These are phyloP conservation scores for Triticum dicoccoides DNA, from an alignment of 176 grass and related monocot species.

Conservation along the genomic window DNA sequence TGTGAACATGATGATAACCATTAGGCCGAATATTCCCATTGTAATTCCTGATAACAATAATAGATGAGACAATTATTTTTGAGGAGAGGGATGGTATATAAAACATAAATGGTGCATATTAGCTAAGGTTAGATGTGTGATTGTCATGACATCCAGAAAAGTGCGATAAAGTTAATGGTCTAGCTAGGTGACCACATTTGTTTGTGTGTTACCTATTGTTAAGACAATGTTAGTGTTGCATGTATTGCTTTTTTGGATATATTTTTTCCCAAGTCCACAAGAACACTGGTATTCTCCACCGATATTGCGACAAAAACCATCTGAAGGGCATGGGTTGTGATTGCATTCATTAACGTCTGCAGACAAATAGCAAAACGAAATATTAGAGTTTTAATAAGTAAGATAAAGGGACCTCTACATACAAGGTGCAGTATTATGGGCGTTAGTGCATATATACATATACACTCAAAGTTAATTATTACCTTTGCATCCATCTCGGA, in stretches of 20 bases:
- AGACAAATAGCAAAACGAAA: not conserved
- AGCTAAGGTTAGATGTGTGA: not conserved
- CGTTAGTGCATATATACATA: not conserved
- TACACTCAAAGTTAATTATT: not conserved
- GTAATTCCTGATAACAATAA: not conserved
- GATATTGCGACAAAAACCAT: not conserved
- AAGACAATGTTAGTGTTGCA: not conserved
- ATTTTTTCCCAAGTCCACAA: conserved; percentile 12
- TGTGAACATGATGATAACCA: not conserved
- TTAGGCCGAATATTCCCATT: not conserved
- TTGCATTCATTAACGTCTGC: conserved; percentile 28
- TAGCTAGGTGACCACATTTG: not conserved
- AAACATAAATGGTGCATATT: not conserved
- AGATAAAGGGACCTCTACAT: not conserved
- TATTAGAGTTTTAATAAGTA: not conserved
- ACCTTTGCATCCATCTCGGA: conserved; percentile 29
- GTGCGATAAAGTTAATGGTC: not conserved
- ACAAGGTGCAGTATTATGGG: not conserved
- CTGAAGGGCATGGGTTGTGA: conserved; percentile 14
- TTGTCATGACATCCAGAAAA: not conserved
- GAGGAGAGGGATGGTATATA: not conserved
- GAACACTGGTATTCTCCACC: not conserved
- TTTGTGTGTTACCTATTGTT: conserved; percentile 7
- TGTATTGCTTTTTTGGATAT: not conserved
- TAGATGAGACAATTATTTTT: not conserved